Evolutionary conservation across 2,329 filamentous ascomycete species (phyloP), one percentile per base, ranked within the genome.

Genomic region (Venturia aucupariae): DNA sequence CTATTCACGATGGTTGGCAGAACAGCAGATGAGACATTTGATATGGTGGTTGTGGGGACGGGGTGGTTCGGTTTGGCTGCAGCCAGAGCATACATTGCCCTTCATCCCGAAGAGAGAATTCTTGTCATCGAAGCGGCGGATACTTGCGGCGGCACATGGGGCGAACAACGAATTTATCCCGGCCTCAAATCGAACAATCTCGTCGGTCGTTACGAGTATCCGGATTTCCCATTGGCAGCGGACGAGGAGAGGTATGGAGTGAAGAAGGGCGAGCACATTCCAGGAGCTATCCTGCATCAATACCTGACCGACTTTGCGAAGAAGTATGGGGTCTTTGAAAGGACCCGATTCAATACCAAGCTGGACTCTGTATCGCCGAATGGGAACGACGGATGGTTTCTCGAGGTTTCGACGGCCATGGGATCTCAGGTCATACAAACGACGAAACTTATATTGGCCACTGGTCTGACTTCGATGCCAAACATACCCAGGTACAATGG

Each of bases 401-500:
- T 75, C 27, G 70, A 48, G 62, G 73, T 71, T 15, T 59, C 51
- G 2, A 42, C 35, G 27, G 27, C 64, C 5, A 57, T 19, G 13
- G 24, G 46, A n/a, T 35, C 44, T 22, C n/a, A n/a, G 5, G 6
- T 8, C 75, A 1, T 73, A 68, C 39, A 71, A 69, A 66, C 74
- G 1, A 73, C 72, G 17, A 86, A 84, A 69, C 74, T 89, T 59
- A 80, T 89, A 39, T 71, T 89, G 6, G 84, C 86, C 1, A 85
- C 84, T 1, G 86, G 86, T 1, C 72, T 86, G 30, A 84, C 83
- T 0, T 87, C 83, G 2, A 75, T 81, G 59, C 80, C 86, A 0
- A 80, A 81, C 61, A 73, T 86, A 27, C 84, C 86, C 0, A 68
- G 70, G 0, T 80, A 86, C 57, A 69, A 75, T 0, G 82, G 81